These are phyloP conservation scores for Ambrosia hybrid DNA, from an alignment of 140 eudicot species.

Conservation along the genomic window DNA sequence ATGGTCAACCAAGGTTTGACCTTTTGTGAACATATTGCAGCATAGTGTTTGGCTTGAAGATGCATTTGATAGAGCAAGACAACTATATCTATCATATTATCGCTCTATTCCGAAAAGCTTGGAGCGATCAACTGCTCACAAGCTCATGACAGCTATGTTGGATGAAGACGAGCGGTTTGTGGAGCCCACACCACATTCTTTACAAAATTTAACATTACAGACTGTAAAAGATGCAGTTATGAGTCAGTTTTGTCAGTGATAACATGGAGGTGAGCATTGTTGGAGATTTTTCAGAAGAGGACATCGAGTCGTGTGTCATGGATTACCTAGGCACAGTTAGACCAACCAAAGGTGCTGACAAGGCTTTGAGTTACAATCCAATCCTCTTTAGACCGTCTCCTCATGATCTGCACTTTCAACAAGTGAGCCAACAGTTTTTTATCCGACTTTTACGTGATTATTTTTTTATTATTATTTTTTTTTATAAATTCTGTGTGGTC, in stretches of 20 bases:
- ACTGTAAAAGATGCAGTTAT: slow-evolving; percentile 92
- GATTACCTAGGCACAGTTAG: slow-evolving; percentile 92
- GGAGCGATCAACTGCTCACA: slow-evolving; percentile 98
- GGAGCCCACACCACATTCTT: slow-evolving; percentile 92
- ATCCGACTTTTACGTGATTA: background rate
- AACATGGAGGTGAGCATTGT: slow-evolving; percentile 99
- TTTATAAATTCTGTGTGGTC: slow-evolving; percentile 5
- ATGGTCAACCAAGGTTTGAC: slow-evolving; percentile 14
- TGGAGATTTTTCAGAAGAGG: slow-evolving; percentile 93
- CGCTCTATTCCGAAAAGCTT: slow-evolving; percentile 98
- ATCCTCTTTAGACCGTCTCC: slow-evolving; percentile 64
- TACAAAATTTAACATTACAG: slow-evolving; percentile 72
- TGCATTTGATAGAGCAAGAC: slow-evolving; percentile 98
- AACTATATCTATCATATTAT: slow-evolving; percentile 86
- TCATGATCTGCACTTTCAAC: slow-evolving; percentile 72
- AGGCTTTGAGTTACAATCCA: slow-evolving; percentile 58
- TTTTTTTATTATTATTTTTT: background rate
- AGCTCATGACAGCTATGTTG: slow-evolving; percentile 92
- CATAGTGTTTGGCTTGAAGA: slow-evolving; percentile 99
- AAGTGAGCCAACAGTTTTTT: slow-evolving; percentile 48
- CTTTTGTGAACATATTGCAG: slow-evolving; percentile 47
- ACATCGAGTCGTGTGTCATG: slow-evolving; percentile 85
- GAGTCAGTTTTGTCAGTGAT: slow-evolving; percentile 79
- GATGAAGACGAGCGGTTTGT: slow-evolving; percentile 98
- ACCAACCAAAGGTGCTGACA: slow-evolving; percentile 55